Base-by-base conservation (phyloP, 371 early-diverging fungal species). In the Apophysomyces sp. region DNA sequence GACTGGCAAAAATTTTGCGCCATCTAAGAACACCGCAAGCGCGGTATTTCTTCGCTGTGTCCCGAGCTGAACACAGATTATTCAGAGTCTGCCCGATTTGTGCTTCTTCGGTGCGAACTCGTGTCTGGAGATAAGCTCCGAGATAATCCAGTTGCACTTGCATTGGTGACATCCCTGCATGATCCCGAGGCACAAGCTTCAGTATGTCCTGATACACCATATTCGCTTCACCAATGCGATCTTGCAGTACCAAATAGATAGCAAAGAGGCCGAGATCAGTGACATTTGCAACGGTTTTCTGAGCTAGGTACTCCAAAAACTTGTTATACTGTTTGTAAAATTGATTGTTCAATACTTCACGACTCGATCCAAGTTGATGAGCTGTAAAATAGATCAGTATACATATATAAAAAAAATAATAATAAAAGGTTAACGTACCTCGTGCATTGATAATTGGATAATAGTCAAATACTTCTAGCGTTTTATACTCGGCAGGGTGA, bases 101-200 rank as follows among this genome's bases (percentile, higher is more conserved):
- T 26, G 66, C 56, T 15, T 58, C 58, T 13, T 40, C 13, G 0
- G 58, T 49, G 18, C 61, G 74, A 9, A 81, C 63, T 36, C 84
- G 79, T 1, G 83, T 81, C 27, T 76, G 71, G 36, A 87, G 69
- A 52, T 83, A 87, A 2, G 80, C 80, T 9, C 67, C 62, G 12
- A 84, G 58, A 57, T 87, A 87, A 58, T 86, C 86, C 5, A 68
- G 58, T 61, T 87, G 87, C 3, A 86, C 66, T 29, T 68, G 69
- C 53, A 69, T 58, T 30, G 24, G 18, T 53, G 15, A 30, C 67
- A 3, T 32, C 55, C 15, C 21, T 29, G 12, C 6, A 8, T 4
- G 28, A 29, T 18, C 62, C 51, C 60, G 56, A 39, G 24, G 41
- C 7, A 18, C 36, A n/a, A 52, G 53, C 54, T 31, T 26, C 24